These are phyloP conservation scores for Suillus plorans DNA, from an alignment of 768 basidiomycete genomes.

Conservation along the genomic window DNA sequence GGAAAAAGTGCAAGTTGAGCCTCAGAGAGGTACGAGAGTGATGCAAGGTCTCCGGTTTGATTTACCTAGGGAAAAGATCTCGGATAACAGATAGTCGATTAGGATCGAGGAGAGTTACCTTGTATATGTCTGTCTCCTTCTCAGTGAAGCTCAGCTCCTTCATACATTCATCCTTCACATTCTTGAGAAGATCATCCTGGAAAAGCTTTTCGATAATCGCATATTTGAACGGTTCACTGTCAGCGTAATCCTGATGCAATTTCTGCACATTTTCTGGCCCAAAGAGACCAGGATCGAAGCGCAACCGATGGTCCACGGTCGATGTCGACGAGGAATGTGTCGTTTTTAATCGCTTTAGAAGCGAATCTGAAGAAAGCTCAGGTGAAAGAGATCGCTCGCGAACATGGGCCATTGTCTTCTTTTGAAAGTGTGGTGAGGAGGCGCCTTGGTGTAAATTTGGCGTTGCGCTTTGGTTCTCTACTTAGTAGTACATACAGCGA, in stretches of 20 bases:
- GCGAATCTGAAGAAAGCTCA: constrained; percentile 19
- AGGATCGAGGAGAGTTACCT: constrained; percentile 43
- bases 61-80: constrained; percentile 63
- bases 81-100: constrained; percentile 2
- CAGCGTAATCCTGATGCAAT: constrained; percentile 55
- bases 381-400: constrained; percentile 49
- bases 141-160: constrained; percentile 79
- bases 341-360: constrained; percentile 38
- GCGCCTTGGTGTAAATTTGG: background rate
- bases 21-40: constrained; percentile 81
- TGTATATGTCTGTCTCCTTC: constrained; percentile 99
- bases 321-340: constrained; percentile 29
- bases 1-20: constrained; percentile 79
- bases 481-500: too few species aligned
- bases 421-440: constrained; percentile 4
- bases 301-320: constrained; percentile 18
- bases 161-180: constrained; percentile 83
- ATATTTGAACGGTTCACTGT: constrained; percentile 77
- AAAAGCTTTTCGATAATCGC: constrained; percentile 79
- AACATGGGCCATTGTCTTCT: constrained; percentile 41
- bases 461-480: too few species aligned
- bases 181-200: constrained; percentile 75
- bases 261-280: constrained; percentile 53
- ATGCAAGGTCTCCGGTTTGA: constrained; percentile 96
- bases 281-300: constrained; percentile 47